Conservation (phyloP, 257 asterid genomes). For the Ilex asprella region DNA sequence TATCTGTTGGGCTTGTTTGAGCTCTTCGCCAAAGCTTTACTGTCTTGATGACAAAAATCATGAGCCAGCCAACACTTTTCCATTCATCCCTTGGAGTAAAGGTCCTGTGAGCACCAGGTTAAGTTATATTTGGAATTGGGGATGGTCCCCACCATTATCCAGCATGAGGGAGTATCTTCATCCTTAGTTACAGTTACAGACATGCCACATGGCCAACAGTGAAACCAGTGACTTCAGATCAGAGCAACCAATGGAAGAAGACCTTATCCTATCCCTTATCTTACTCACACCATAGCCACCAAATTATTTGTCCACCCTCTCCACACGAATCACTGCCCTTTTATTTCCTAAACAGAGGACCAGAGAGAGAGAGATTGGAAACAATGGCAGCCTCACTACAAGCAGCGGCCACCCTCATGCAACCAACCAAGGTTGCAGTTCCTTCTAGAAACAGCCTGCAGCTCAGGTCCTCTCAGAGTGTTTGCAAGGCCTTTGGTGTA, state of each 20-base stretch:
- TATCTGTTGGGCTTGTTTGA: too few species aligned
- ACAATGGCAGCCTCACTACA: constrained; percentile 83
- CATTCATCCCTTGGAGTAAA: too few species aligned
- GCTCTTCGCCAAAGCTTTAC: too few species aligned
- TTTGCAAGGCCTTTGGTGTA: constrained; percentile 58
- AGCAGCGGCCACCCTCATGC: constrained; percentile 91
- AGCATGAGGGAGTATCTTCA: constrained; percentile 17
- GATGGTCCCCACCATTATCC: background rate
- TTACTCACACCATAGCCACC: constrained; percentile 40
- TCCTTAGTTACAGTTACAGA: constrained; percentile 24
- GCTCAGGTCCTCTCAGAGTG: constrained; percentile 47
- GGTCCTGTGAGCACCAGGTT: too few species aligned
- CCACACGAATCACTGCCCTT: constrained; percentile 13
- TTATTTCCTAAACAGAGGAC: background rate
- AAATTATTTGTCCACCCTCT: constrained; percentile 14
- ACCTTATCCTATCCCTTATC: constrained; percentile 79
- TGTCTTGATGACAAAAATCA: too few species aligned
- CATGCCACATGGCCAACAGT: constrained; percentile 40
- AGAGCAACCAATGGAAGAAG: constrained; percentile 44
- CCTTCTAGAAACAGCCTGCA: constrained; percentile 44
- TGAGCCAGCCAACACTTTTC: too few species aligned
- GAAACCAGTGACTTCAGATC: constrained; percentile 17
- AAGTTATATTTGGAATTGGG: too few species aligned
- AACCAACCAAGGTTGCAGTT: constrained; percentile 64
- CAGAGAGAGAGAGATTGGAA: background rate